A percentile compares a stretch with the other conserved stretches of the same genome.
Conservation (phyloP, 2,329 filamentous ascomycete species). For the Penicillium sclerotiorum region DNA sequence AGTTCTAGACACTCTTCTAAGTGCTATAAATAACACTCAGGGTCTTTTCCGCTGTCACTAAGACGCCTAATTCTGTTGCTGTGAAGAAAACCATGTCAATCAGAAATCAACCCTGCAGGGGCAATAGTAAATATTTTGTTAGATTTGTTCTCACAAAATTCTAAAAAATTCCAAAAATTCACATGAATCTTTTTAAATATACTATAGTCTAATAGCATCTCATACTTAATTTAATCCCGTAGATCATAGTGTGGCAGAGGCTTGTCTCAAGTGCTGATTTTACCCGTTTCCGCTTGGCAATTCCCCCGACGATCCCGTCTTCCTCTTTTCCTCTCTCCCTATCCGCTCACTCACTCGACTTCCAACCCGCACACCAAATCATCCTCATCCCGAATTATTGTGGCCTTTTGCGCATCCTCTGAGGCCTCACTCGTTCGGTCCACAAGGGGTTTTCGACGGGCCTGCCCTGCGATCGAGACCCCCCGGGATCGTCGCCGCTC, state of each 20-base stretch:
- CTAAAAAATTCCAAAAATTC: neutral
- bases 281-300: conserved; percentile 19
- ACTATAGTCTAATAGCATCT: too few species aligned
- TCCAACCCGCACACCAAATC: neutral
- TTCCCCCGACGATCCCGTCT: conserved; percentile 24
- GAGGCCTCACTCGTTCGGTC: conserved; percentile 31
- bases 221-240: too few species aligned
- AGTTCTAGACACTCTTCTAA: too few species aligned
- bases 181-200: neutral
- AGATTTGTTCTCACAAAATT: too few species aligned
- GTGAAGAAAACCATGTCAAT: neutral
- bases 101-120: too few species aligned
- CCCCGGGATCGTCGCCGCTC: conserved; percentile 20
- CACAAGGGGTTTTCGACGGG: conserved; percentile 26
- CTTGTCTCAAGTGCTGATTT: conserved; percentile 10
- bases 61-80: neutral
- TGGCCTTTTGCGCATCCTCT: conserved; percentile 18
- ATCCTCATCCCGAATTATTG: neutral
- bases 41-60: neutral
- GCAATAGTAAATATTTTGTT: too few species aligned
- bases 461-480: conserved; percentile 18
- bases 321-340: conserved; percentile 22
- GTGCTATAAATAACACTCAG: conserved; percentile 1
- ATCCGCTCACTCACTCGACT: conserved; percentile 10
- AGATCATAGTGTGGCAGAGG: conserved; percentile 1